Evolutionary conservation across 768 basidiomycete species (phyloP).

Genomic region (Amanita muscaria): DNA sequence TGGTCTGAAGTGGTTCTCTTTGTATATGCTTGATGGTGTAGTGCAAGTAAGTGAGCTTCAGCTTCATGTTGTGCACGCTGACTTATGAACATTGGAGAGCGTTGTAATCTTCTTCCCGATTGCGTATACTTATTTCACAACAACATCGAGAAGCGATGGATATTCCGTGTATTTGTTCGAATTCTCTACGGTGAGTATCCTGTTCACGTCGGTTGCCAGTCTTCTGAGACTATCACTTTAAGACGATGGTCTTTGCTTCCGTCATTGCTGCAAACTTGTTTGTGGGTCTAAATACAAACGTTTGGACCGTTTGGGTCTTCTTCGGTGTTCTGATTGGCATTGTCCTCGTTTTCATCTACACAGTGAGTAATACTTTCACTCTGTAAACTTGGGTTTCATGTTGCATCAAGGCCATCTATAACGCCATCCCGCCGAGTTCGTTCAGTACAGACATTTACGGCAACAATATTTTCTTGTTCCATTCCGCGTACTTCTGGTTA

Average conservation of each 20-base stretch:
- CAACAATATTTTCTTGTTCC: constrained; percentile 69
- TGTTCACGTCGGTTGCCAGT: not conserved
- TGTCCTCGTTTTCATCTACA: constrained; percentile 68
- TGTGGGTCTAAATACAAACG: constrained; percentile 78
- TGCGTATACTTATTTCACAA: constrained; percentile 63
- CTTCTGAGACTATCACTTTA: not conserved
- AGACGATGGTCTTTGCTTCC: constrained; percentile 79
- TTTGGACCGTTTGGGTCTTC: constrained; percentile 88
- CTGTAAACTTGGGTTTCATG: constrained; percentile 1
- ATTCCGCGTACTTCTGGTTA: constrained; percentile 84
- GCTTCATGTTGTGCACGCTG: not conserved
- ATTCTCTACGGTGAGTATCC: constrained; percentile 66
- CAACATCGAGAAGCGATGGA: constrained; percentile 73
- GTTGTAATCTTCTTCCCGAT: constrained; percentile 84
- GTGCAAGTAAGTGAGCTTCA: constrained; percentile 49
- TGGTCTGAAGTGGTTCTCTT: constrained; percentile 52
- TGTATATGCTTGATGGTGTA: constrained; percentile 79
- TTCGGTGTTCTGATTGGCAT: constrained; percentile 77
- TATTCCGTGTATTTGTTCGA: constrained; percentile 68
- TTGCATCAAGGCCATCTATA: constrained; percentile 59
- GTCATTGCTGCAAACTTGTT: constrained; percentile 74
- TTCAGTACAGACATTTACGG: constrained; percentile 65
- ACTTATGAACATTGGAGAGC: constrained; percentile 41
- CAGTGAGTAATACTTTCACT: constrained; percentile 48
- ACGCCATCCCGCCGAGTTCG: constrained; percentile 64